Conservation (phyloP, 1,139 yeast genomes). For the Protomyces inundatus region DNA sequence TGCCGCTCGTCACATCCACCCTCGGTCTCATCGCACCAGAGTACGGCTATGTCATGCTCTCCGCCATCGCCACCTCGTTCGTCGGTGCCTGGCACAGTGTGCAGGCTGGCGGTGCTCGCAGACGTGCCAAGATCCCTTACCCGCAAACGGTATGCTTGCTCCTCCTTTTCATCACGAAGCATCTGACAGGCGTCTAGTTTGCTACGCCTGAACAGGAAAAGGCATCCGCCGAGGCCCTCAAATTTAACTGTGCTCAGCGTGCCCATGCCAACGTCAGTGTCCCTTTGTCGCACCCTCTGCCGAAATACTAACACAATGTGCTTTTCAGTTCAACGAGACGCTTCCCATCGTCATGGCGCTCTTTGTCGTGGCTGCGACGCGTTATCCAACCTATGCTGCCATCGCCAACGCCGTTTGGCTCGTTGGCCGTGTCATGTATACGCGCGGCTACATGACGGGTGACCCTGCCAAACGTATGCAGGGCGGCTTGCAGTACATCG, state of each 20-base stretch:
- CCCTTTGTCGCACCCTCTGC: neutral
- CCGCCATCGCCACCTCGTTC: constrained; percentile 17
- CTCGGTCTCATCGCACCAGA: constrained; percentile 22
- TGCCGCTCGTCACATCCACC: constrained; percentile 21
- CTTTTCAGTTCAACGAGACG: constrained; percentile 3
- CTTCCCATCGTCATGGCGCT: constrained; percentile 9
- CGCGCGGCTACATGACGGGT: constrained; percentile 23
- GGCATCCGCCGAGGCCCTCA: neutral
- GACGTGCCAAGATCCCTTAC: constrained; percentile 11
- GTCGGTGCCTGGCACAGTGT: constrained; percentile 24
- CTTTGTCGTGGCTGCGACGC: constrained; percentile 6
- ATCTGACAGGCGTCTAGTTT: neutral
- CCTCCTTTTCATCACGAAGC: neutral
- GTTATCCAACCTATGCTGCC: constrained; percentile 8
- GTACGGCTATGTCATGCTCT: constrained; percentile 22
- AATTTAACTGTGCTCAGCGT: constrained; percentile 22
- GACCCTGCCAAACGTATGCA: constrained; percentile 11
- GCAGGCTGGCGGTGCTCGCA: constrained; percentile 3
- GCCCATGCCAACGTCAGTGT: constrained; percentile 19
- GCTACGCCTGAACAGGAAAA: constrained; percentile 18
- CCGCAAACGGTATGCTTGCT: neutral
- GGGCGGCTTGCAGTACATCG: constrained; percentile 16
- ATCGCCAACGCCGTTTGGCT: constrained; percentile 9
- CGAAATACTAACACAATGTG: neutral
- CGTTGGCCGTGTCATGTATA: constrained; percentile 20